Evolutionary conservation across 345 rosid species (phyloP), one percentile per base, ranked within the genome.

Genomic region (Bruguiera gymnorhiza): DNA sequence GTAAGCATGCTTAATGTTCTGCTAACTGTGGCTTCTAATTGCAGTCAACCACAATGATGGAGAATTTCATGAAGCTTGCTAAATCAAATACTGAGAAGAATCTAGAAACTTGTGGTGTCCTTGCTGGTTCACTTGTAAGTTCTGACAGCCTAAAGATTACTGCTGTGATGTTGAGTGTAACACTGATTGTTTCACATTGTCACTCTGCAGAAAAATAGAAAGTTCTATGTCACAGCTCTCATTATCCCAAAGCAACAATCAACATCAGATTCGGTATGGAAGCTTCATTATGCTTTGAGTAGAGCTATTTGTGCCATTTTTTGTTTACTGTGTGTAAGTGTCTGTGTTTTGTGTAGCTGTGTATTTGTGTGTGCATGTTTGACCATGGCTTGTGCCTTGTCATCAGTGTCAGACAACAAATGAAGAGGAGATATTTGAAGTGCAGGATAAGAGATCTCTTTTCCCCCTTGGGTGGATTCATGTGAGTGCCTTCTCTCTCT

Each of bases 401-500:
- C 8, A 39, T 27, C 84, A 95, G 97, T 95, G 99, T 77, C 97
- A 91, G 75, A 70, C 97, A 20, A 95, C 97, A 80, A 91, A 91
- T 75, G 99, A 95, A 83, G 99, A 95, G 77, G 99, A 95, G 67
- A 91, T 91, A 83, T 95, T 95, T 83, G 99, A 91, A 84, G 97
- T 84, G 74, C 99, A 95, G 79, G 99, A 91, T 79, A 95, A 85
- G 68, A 87, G 60, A 77, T 91, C 97, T 66, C 97, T 95, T 75
- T 91, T 95, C 66, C 96, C 97, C 58, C 92, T 95, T 24, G 99
- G 99, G 54, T 95, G 99, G 99, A 95, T 95, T 84, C 99, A 95
- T 86, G 99, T 95, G 74, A 87, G 97, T 83, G 46, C 50, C 43
- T 36, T 60, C 58, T 52, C 46, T 56, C 2, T 56, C 30, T 10